Evolutionary conservation across 1,284 basidiomycete genomes (phyloP), one percentile per base, ranked within the genome.

Genomic region (Mycena sp.): DNA sequence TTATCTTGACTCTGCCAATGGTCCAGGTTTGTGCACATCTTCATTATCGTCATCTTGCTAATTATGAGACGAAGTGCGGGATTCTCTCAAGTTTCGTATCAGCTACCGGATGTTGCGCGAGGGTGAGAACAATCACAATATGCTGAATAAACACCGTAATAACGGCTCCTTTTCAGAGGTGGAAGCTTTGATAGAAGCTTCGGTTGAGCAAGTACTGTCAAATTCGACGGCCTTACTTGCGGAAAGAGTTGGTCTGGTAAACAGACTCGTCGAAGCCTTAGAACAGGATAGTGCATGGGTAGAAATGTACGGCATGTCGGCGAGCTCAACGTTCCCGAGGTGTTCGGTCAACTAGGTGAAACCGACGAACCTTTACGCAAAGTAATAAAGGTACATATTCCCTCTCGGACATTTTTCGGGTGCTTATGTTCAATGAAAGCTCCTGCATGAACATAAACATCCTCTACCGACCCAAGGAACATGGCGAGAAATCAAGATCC

Each of bases 401-500:
- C n/a, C 11, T 29, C 28, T 32, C 32, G 58, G 38, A 32, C 37
- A 56, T 64, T 17, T 38, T 32, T 19, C 38, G 37, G 7, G 54
- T 16, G 28, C 35, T 10, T 63, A 60, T 5, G 41, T 50, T 60
- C 7, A 35, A 35, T 35, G 26, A 30, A 53, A 87, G 85, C 74
- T 79, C 23, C 72, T 87, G 35, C 75, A 75, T 45, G 74, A 70
- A 48, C 78, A 81, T 53, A 76, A 75, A 70, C 80, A 81, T 62
- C 73, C 78, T 12, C 68, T 76, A 40, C 65, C 72, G 14, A 73
- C 78, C 23, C 61, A 74, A 62, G 80, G 80, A 6, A 72, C 76
- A 25, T 94, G 92, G 91, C 82, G 86, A 51, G 85, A 89, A 65
- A 85, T 95, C 40, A 82, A 80, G 50, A 92, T 95, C 46, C 93